Conservation (phyloP, 2,329 filamentous ascomycete genomes). For the Penicillium sp. region DNA sequence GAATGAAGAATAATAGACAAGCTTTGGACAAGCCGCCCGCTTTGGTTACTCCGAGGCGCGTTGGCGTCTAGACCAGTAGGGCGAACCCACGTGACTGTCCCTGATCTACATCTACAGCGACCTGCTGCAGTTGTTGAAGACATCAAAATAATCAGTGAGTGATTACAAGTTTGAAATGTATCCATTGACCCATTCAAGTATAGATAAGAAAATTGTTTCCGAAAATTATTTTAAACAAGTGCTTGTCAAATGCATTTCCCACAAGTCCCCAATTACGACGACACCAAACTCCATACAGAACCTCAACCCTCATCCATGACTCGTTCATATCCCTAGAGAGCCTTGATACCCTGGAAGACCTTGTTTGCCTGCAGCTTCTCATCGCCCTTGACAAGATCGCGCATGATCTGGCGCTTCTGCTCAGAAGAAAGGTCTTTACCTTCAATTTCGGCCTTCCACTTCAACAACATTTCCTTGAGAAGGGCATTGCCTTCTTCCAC, state of each 20-base stretch:
- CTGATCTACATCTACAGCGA: not conserved
- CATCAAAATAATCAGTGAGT: no score
- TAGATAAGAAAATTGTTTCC: not conserved
- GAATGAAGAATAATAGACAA: conserved; percentile 11
- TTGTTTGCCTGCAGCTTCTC: conserved; percentile 64
- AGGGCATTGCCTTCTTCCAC: conserved; percentile 85
- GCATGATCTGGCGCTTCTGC: conserved; percentile 77
- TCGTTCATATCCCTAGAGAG: conserved; percentile 40
- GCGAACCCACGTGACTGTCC: conserved; percentile 24
- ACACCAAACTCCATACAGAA: conserved; percentile 23
- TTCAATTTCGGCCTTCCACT: conserved; percentile 80
- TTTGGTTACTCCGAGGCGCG: conserved; percentile 17
- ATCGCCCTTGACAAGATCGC: conserved; percentile 75
- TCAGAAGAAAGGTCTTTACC: conserved; percentile 64
- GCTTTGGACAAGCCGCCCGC: conserved; percentile 9
- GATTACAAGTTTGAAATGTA: not conserved
- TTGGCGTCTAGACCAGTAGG: conserved; percentile 23
- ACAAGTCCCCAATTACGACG: conserved; percentile 3
- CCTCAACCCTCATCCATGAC: conserved; percentile 2
- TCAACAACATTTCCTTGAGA: conserved; percentile 78
- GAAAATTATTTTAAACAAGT: conserved; percentile 2
- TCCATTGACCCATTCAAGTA: not conserved
- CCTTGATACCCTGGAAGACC: conserved; percentile 54
- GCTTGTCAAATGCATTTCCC: conserved; percentile 15
- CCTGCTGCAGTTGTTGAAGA: not conserved